phyloP scores from a whole-genome alignment of 805 yeast genomes.

The Candida fluviatilis region DNA sequence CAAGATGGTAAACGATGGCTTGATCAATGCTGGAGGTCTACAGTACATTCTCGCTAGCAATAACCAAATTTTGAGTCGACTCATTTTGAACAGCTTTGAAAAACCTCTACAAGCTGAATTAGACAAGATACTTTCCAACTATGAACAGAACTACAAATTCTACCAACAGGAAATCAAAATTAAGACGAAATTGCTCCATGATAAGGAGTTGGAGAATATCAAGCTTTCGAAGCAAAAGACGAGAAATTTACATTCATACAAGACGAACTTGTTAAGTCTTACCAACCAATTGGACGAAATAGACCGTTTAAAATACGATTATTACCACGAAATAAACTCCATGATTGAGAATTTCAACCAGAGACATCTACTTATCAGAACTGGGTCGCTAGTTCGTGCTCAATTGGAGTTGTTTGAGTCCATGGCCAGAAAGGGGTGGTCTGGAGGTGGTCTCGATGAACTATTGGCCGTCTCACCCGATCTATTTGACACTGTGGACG shows the following conservation, averaged over 20 bases:
- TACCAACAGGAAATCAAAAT: conserved; percentile 53
- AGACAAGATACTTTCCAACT: conserved; percentile 39
- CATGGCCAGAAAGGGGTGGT: conserved; percentile 80
- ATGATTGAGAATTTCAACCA: conserved; percentile 59
- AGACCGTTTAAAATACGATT: conserved; percentile 70
- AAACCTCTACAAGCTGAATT: conserved; percentile 47
- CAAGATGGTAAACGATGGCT: conserved; percentile 47
- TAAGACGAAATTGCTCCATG: conserved; percentile 49
- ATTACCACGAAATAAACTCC: conserved; percentile 60
- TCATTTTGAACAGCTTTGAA: conserved; percentile 52
- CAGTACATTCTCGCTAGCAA: conserved; percentile 76
- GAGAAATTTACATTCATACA: conserved; percentile 65
- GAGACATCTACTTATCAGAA: conserved; percentile 44
- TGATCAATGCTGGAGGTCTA: conserved; percentile 70
- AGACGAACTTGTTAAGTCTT: conserved; percentile 59
- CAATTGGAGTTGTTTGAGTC: conserved; percentile 79
- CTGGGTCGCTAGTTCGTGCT: conserved; percentile 68
- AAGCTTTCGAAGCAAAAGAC: conserved; percentile 56
- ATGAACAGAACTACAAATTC: conserved; percentile 43
- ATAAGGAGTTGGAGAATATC: conserved; percentile 58
- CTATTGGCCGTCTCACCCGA: conserved; percentile 62
- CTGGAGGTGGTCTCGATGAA: conserved; percentile 81
- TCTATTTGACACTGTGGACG: conserved; percentile 19
- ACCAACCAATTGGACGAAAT: conserved; percentile 77
- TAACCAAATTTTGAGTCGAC: conserved; percentile 61